These are phyloP conservation scores for Geotrichum bryndzae DNA, from an alignment of 1,139 yeast species.

Conservation along the genomic window DNA sequence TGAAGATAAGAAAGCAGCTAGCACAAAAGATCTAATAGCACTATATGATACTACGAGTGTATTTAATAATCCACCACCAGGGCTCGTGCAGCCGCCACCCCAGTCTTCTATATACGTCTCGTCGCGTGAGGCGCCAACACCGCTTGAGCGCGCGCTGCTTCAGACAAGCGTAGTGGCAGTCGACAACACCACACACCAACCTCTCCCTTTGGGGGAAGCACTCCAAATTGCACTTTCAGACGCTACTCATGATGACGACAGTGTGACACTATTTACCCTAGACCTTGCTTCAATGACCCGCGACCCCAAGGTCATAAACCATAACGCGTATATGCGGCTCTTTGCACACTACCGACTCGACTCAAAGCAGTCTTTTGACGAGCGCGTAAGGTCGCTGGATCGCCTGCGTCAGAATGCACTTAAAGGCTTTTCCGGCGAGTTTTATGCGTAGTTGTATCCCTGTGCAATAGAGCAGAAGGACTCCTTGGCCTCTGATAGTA, in stretches of 20 bases:
- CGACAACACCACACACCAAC: conserved; percentile 3
- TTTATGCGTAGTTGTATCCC: not conserved
- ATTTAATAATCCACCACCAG: not conserved
- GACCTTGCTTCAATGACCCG: conserved; percentile 11
- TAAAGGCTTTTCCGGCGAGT: conserved; percentile 12
- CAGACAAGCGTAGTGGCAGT: conserved; percentile 4
- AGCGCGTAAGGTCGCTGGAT: conserved; percentile 3
- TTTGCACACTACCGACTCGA: conserved; percentile 5
- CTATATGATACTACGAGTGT: not conserved
- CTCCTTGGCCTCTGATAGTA: too few relatives aligned
- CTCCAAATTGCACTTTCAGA: not conserved
- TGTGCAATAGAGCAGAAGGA: not conserved
- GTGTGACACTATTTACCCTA: conserved; percentile 5
- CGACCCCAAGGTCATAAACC: conserved; percentile 11
- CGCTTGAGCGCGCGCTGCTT: conserved; percentile 7
- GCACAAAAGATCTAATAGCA: not conserved
- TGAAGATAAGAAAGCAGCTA: not conserved
- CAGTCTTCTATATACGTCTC: not conserved
- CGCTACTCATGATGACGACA: not conserved
- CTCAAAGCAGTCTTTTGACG: not conserved
- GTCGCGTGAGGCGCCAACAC: conserved; percentile 1
- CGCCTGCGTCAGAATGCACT: conserved; percentile 4
- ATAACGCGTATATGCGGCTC: conserved; percentile 1
- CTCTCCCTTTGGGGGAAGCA: conserved; percentile 1
- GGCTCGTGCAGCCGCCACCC: not conserved